Base-by-base conservation (phyloP, 208 protist species). In the Crithidia sp. region DNA sequence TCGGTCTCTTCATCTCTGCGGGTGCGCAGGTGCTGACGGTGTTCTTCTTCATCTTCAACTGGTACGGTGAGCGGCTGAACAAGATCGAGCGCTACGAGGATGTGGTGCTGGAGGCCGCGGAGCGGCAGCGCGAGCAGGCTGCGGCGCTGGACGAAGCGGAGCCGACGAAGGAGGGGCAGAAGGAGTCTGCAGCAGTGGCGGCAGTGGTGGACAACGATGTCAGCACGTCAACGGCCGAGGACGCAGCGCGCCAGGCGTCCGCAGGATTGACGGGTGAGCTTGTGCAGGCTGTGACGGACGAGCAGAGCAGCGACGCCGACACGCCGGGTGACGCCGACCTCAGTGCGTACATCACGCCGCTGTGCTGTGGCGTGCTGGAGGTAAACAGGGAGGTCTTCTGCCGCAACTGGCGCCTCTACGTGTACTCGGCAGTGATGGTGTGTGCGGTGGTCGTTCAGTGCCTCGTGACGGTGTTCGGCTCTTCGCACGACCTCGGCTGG, bases 31-130 rank as follows among this genome's bases (percentile, higher is more conserved):
- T 87, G 17, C 19, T 91, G 45, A 78, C 82, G 10, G 65, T 67
- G 9, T 14, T 89, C 49, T 76, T 91, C 74, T 90, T 87, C 68
- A 59, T 87, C 57, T 82, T 86, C 52, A 90, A 94, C 77, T 88
- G 83, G 84, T 86, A 87, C 59, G 89, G 78, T n/a, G 89, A 94
- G 84, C 37, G 66, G 17, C 60, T 13, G 41, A 89, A 91, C 75
- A 60, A 60, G 13, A 67, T 71, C 36, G 86, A 91, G 58, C 86
- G 83, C 47, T 41, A 52, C 43, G 71, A 84, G 36, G 83, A 91
- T 62, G 44, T 43, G 6, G 19, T 72, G 56, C 36, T 83, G 2
- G 41, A 71, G 10, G 61, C 65, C 61, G 47, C 67, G 53, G 66
- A 81, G 52, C 52, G 65, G 17, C 9, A 14, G 59, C 28, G 28